phyloP scores from a whole-genome alignment of 148 eudicot genomes.

The Rhododendron ovatum region DNA sequence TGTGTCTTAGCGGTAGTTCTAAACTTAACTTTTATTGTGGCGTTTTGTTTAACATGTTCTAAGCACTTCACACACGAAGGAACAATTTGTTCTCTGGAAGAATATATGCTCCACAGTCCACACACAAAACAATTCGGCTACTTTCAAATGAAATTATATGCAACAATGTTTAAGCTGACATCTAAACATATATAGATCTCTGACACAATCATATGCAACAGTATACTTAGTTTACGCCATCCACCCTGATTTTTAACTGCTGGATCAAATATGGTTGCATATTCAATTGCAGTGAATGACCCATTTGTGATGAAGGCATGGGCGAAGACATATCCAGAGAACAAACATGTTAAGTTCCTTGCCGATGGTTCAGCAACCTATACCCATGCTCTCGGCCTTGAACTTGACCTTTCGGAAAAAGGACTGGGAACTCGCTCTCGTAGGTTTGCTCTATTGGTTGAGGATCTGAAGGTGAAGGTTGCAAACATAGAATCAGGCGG shows the following conservation, averaged over 20 bases:
- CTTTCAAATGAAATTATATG: not conserved
- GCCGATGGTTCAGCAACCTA: conserved; percentile 28
- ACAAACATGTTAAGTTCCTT: conserved; percentile 28
- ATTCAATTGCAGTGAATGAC: conserved; percentile 19
- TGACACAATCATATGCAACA: not conserved
- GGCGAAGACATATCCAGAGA: conserved; percentile 22
- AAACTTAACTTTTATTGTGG: not conserved
- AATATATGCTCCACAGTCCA: not conserved
- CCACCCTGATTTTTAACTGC: not conserved
- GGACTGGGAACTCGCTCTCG: conserved; percentile 24
- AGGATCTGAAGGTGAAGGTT: conserved; percentile 22
- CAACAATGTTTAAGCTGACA: not conserved
- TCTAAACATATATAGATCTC: not conserved
- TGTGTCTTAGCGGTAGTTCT: conserved; percentile 26
- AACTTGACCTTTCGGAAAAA: conserved; percentile 28
- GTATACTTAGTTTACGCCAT: not conserved
- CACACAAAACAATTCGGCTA: not conserved
- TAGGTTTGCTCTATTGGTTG: conserved; percentile 30
- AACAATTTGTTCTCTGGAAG: not conserved
- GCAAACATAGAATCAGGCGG: conserved; percentile 24
- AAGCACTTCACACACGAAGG: not conserved
- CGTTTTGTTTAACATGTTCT: not conserved
- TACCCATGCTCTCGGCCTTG: conserved; percentile 26
- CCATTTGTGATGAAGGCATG: conserved; percentile 31
- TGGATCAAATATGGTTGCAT: not conserved